These are phyloP conservation scores for Penicillium fimorum DNA, from an alignment of 495 filamentous ascomycete species.

Conservation along the genomic window DNA sequence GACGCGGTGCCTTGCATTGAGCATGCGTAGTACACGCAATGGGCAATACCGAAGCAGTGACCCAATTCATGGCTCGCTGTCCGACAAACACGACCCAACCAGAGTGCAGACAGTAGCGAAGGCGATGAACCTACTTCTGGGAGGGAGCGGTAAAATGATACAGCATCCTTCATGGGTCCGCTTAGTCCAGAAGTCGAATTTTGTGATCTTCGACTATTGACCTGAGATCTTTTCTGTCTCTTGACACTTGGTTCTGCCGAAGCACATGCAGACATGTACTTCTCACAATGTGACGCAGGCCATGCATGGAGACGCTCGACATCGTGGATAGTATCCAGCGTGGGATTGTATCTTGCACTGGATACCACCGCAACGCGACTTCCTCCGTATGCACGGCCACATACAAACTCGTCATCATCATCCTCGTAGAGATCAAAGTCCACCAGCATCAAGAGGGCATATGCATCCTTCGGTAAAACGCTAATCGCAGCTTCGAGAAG, in stretches of 20 bases:
- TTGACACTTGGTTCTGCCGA: slow-evolving; percentile 1
- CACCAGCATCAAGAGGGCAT: slow-evolving; percentile 55
- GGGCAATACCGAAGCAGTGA: slow-evolving; percentile 64
- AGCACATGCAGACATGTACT: slow-evolving; percentile 40
- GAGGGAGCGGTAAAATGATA: slow-evolving; percentile 10
- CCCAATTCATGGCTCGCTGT: slow-evolving; percentile 64
- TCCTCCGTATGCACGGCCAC: slow-evolving; percentile 65
- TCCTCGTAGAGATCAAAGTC: slow-evolving; percentile 66
- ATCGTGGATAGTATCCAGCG: slow-evolving; percentile 41
- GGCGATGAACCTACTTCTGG: background rate
- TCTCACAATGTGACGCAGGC: slow-evolving; percentile 60
- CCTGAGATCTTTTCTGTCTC: background rate
- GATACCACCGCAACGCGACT: slow-evolving; percentile 60
- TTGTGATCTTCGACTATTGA: background rate
- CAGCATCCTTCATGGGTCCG: slow-evolving; percentile 10
- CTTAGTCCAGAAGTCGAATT: background rate
- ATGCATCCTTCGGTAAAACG: slow-evolving; percentile 58
- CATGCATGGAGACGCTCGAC: slow-evolving; percentile 57
- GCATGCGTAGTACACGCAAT: slow-evolving; percentile 69
- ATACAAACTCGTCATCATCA: slow-evolving; percentile 65
- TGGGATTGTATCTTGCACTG: slow-evolving; percentile 57
- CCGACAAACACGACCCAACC: slow-evolving; percentile 56
- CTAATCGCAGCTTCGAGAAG: slow-evolving; percentile 58
- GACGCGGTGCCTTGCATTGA: slow-evolving; percentile 63
- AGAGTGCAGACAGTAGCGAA: slow-evolving; percentile 30